A percentile compares a stretch with the other conserved stretches of the same genome.
Evolutionary conservation across 345 rosid species (phyloP).

Genomic region (Citrus medica): DNA sequence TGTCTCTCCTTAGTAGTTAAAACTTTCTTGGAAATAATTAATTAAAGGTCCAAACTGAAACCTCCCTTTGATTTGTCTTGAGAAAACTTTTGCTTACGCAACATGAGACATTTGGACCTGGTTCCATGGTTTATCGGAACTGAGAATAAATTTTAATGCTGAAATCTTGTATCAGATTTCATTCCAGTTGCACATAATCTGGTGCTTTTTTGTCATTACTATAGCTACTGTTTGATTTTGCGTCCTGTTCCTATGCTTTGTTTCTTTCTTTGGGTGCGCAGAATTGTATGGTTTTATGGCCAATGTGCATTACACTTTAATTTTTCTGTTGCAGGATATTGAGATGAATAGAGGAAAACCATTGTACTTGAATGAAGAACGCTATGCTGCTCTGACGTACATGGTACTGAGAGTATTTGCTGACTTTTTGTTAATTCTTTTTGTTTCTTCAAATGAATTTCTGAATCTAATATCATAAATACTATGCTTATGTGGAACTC

Average conservation of each 20-base stretch:
- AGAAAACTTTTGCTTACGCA: neutral
- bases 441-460: neutral
- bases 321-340: conserved; percentile 50
- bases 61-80: too few species aligned
- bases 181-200: neutral
- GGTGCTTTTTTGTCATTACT: neutral
- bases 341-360: conserved; percentile 84
- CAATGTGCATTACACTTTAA: neutral
- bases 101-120: neutral
- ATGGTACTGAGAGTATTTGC: conserved; percentile 48
- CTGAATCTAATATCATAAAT: too few species aligned
- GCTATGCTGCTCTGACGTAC: conserved; percentile 80
- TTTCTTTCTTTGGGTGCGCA: neutral
- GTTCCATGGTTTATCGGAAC: neutral
- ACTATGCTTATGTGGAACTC: neutral
- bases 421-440: too few species aligned
- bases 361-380: conserved; percentile 87
- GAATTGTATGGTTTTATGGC: neutral
- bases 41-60: neutral
- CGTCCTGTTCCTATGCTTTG: neutral
- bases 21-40: neutral
- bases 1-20: neutral
- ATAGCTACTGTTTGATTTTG: neutral
- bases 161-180: neutral
- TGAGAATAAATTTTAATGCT: neutral